phyloP scores from a whole-genome alignment of 805 yeast genomes.

The Starmera dryadoides region DNA sequence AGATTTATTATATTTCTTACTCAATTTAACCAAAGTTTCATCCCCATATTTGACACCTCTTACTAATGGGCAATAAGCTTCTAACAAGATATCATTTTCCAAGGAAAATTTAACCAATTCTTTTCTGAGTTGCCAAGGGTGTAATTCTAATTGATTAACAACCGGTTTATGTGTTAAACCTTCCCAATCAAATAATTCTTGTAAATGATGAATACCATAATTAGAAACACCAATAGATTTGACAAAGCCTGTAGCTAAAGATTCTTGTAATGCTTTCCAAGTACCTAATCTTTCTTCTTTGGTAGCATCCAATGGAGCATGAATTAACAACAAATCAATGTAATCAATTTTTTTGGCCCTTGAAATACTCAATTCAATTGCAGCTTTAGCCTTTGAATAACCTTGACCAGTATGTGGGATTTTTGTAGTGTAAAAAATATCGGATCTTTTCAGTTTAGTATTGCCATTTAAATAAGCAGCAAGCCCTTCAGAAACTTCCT shows the following conservation, averaged over 20 bases:
- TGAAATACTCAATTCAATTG: slow-evolving; percentile 47
- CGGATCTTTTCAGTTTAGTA: slow-evolving; percentile 36
- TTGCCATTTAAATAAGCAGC: slow-evolving; percentile 37
- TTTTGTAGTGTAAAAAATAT: slow-evolving; percentile 57
- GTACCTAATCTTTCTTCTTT: slow-evolving; percentile 46
- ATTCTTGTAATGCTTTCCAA: slow-evolving; percentile 71
- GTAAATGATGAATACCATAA: slow-evolving; percentile 52
- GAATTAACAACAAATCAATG: slow-evolving; percentile 66
- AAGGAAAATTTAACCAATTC: slow-evolving; percentile 57
- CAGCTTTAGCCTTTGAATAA: slow-evolving; percentile 44
- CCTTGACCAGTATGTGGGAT: slow-evolving; percentile 63
- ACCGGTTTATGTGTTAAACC: slow-evolving; percentile 51
- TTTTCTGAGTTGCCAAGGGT: slow-evolving; percentile 73
- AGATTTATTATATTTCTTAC: slow-evolving; percentile 39
- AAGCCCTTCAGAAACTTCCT: slow-evolving; percentile 53
- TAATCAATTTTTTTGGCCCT: slow-evolving; percentile 48
- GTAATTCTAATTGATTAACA: slow-evolving; percentile 73
- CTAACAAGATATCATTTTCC: slow-evolving; percentile 47
- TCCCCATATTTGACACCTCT: slow-evolving; percentile 54
- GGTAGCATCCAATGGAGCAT: slow-evolving; percentile 46
- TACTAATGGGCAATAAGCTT: slow-evolving; percentile 77
- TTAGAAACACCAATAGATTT: slow-evolving; percentile 75
- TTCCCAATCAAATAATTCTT: slow-evolving; percentile 53
- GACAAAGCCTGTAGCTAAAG: slow-evolving; percentile 49
- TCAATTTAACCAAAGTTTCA: slow-evolving; percentile 41